A percentile compares a stretch with the other conserved stretches of the same genome.
Evolutionary conservation across 495 filamentous ascomycete species (phyloP).

Genomic region (Penicillium robsamsonii): DNA sequence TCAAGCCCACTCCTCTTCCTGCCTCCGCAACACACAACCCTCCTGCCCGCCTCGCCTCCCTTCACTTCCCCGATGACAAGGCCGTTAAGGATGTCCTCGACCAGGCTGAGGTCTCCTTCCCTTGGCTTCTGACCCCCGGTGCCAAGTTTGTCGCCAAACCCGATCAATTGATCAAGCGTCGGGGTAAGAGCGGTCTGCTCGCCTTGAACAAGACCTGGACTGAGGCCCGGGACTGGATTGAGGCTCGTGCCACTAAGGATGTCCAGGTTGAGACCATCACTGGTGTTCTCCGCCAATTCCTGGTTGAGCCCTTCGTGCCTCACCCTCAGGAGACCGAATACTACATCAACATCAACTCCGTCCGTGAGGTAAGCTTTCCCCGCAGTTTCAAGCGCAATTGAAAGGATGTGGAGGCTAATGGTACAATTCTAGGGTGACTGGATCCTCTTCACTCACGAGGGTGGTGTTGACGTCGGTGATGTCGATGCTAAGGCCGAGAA

Average conservation of each 20-base stretch:
- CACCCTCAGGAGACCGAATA: slow-evolving; percentile 92
- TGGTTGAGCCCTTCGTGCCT: slow-evolving; percentile 97
- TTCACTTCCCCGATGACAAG: slow-evolving; percentile 89
- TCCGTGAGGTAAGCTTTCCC: slow-evolving; percentile 71
- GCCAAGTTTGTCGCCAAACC: slow-evolving; percentile 98
- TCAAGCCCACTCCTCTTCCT: slow-evolving; percentile 96
- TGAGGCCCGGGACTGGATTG: slow-evolving; percentile 90
- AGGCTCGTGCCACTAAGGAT: slow-evolving; percentile 82
- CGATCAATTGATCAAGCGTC: slow-evolving; percentile 98
- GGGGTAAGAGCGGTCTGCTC: slow-evolving; percentile 96
- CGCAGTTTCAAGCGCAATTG: background rate
- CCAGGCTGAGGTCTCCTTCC: slow-evolving; percentile 92
- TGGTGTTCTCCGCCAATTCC: slow-evolving; percentile 87
- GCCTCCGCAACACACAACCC: slow-evolving; percentile 84
- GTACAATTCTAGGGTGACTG: slow-evolving; percentile 77
- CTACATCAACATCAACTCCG: slow-evolving; percentile 97
- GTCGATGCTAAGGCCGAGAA: slow-evolving; percentile 99
- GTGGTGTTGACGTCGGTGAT: slow-evolving; percentile 99
- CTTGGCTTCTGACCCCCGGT: slow-evolving; percentile 79
- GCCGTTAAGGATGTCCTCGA: slow-evolving; percentile 82
- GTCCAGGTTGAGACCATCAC: slow-evolving; percentile 90
- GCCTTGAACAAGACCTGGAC: slow-evolving; percentile 97
- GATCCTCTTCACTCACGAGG: slow-evolving; percentile 99
- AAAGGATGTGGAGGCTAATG: slow-evolving; percentile 9
- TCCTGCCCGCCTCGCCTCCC: slow-evolving; percentile 81